Evolutionary conservation across 805 yeast genomes (phyloP).

Genomic region (Candida cerambycidarum): DNA sequence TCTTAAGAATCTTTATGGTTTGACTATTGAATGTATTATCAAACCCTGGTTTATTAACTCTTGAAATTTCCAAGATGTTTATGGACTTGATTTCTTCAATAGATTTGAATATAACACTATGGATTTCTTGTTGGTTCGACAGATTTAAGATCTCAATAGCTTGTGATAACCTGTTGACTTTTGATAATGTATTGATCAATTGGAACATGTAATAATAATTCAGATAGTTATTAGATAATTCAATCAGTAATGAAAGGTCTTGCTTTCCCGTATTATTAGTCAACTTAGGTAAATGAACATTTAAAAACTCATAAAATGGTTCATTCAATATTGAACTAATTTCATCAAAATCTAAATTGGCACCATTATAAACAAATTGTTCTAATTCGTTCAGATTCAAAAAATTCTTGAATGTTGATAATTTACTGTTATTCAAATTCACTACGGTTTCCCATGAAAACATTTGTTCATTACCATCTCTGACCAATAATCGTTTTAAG

Average conservation of each 20-base stretch:
- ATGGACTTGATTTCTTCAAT: slow-evolving; percentile 64
- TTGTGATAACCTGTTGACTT: slow-evolving; percentile 59
- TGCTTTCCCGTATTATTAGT: slow-evolving; percentile 10
- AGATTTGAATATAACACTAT: slow-evolving; percentile 58
- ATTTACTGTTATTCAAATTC: slow-evolving; percentile 30
- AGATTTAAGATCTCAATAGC: slow-evolving; percentile 55
- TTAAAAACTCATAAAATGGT: slow-evolving; percentile 28
- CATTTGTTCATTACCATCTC: slow-evolving; percentile 7
- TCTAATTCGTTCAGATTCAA: slow-evolving; percentile 46
- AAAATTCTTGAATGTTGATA: slow-evolving; percentile 34
- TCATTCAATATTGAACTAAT: slow-evolving; percentile 41
- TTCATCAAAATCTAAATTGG: slow-evolving; percentile 56
- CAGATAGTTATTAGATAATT: slow-evolving; percentile 12
- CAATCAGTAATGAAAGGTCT: slow-evolving; percentile 26
- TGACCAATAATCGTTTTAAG: slow-evolving; percentile 16
- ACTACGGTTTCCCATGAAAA: slow-evolving; percentile 21
- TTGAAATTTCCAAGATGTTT: slow-evolving; percentile 40
- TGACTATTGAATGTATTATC: slow-evolving; percentile 45
- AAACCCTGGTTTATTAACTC: slow-evolving; percentile 27
- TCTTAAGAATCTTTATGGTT: slow-evolving; percentile 58
- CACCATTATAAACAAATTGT: slow-evolving; percentile 53
- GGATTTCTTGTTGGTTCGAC: slow-evolving; percentile 61
- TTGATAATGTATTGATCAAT: slow-evolving; percentile 56
- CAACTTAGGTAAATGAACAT: slow-evolving; percentile 28
- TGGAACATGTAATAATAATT: slow-evolving; percentile 45